phyloP scores from a whole-genome alignment of 139 green algal genomes.

The Cymbomonas tetramitiformis region DNA sequence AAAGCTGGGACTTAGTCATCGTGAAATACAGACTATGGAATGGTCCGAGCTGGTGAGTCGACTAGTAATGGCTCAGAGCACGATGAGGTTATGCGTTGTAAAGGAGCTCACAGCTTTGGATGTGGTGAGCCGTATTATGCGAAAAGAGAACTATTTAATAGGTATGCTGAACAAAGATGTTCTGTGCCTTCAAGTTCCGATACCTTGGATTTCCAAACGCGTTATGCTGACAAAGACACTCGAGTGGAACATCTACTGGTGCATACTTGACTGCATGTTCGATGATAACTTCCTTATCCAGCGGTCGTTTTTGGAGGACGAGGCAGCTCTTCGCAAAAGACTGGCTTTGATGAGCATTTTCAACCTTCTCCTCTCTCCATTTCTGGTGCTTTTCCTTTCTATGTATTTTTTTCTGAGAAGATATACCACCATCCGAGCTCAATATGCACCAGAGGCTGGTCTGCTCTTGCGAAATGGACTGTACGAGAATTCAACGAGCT shows the following conservation, averaged over 20 bases:
- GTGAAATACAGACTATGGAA: constrained; percentile 39
- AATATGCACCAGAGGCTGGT: constrained; percentile 26
- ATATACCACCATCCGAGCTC: constrained; percentile 71
- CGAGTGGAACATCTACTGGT: constrained; percentile 84
- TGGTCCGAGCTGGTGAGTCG: constrained; percentile 73
- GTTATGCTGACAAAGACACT: constrained; percentile 70
- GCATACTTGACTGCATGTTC: constrained; percentile 30
- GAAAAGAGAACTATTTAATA: constrained; percentile 87
- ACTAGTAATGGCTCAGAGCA: constrained; percentile 64
- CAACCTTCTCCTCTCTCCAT: constrained; percentile 67
- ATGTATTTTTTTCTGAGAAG: constrained; percentile 88
- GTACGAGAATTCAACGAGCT: constrained; percentile 92
- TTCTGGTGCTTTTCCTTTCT: constrained; percentile 76
- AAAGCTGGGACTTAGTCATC: constrained; percentile 11
- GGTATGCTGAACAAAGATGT: constrained; percentile 67
- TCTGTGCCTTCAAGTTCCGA: constrained; percentile 19
- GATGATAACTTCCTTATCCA: constrained; percentile 56
- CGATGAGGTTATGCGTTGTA: constrained; percentile 50
- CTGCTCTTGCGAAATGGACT: constrained; percentile 45
- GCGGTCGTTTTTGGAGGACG: constrained; percentile 39
- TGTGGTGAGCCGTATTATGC: constrained; percentile 79
- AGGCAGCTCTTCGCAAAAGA: constrained; percentile 31
- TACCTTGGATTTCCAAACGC: not conserved
- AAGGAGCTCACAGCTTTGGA: constrained; percentile 72
- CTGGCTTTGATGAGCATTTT: constrained; percentile 30